Percentiles rank a stretch among this genome's conserved stretches.
Conservation (phyloP, 2,329 filamentous ascomycete genomes). For the Macroventuria anomochaeta region DNA sequence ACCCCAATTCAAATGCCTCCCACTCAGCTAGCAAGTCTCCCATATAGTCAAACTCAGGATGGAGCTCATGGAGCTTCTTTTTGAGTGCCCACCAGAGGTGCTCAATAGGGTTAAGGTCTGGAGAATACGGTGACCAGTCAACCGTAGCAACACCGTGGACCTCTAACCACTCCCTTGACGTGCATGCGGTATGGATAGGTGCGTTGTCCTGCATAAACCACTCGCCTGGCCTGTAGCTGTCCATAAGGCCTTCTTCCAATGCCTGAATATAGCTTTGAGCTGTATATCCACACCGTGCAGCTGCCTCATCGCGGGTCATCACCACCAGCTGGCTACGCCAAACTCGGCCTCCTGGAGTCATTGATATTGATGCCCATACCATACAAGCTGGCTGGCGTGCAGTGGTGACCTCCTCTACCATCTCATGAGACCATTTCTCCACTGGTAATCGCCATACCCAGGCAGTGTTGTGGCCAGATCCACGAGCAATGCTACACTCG, state of each 20-base stretch:
- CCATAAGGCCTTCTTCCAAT: background rate
- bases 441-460: background rate
- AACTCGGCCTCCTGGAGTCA: background rate
- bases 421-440: background rate
- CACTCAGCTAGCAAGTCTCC: no score
- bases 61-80: background rate
- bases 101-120: background rate
- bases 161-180: no score
- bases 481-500: background rate
- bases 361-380: background rate
- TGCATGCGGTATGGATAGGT: no score
- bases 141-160: background rate
- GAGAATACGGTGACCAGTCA: background rate
- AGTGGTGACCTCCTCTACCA: background rate
- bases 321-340: background rate
- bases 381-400: background rate
- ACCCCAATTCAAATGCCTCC: no score
- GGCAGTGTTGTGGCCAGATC: background rate
- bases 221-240: no score
- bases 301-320: background rate
- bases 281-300: background rate
- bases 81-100: background rate
- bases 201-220: no score
- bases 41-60: background rate
- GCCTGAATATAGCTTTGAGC: background rate